phyloP scores from a whole-genome alignment of 2,329 filamentous ascomycete species.

The Aspergillus pseudotamarii region DNA sequence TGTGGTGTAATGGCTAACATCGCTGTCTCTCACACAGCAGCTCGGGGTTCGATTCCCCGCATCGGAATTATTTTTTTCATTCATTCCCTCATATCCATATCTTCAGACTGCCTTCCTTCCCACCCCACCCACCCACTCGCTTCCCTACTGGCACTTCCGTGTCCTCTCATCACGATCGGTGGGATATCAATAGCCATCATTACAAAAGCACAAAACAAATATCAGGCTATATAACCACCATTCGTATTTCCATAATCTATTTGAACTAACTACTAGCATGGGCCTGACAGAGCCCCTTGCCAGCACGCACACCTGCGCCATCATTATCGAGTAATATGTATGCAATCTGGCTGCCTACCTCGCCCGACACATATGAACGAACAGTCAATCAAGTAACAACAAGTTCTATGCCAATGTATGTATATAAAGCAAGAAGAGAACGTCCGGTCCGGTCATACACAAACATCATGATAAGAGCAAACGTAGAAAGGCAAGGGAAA shows the following conservation, averaged over 20 bases:
- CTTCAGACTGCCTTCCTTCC: too few relatives aligned
- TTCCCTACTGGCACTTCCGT: too few relatives aligned
- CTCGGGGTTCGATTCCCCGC: constrained; percentile 4
- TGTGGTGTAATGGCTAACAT: constrained; percentile 3
- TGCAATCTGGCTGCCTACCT: constrained; percentile 13
- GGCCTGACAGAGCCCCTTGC: too few relatives aligned
- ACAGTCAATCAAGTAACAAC: constrained; percentile 9
- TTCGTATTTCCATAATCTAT: not conserved
- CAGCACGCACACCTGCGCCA: not conserved
- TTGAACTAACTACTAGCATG: not conserved
- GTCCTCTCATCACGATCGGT: not conserved
- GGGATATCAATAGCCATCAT: not conserved
- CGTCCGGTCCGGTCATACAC: constrained; percentile 18
- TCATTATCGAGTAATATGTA: constrained; percentile 2
- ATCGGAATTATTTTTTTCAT: not conserved
- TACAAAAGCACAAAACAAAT: not conserved
- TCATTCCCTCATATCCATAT: too few relatives aligned
- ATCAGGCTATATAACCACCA: not conserved
- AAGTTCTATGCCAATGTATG: constrained; percentile 25
- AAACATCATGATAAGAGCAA: constrained; percentile 1
- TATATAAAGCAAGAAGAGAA: constrained; percentile 21
- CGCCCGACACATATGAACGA: constrained; percentile 3
- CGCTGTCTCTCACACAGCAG: constrained; percentile 3
- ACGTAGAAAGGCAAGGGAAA: constrained; percentile 6
- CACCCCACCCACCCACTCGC: too few relatives aligned